These are phyloP conservation scores for Umbelopsis ramanniana DNA, from an alignment of 192 early-diverging fungal genomes.

Conservation along the genomic window DNA sequence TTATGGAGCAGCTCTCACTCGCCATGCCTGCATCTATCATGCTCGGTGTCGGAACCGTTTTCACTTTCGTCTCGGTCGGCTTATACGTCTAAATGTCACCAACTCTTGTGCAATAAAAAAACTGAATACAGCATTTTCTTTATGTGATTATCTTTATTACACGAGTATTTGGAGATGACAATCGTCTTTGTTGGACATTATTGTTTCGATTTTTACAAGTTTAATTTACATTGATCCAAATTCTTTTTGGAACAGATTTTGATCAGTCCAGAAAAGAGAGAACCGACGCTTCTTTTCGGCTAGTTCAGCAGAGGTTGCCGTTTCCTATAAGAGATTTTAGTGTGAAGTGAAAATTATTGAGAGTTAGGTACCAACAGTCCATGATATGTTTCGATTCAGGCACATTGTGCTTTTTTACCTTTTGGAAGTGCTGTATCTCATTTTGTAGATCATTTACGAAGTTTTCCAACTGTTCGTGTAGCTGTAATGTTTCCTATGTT, in stretches of 20 bases:
- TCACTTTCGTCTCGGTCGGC: constrained; percentile 45
- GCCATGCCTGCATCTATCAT: constrained; percentile 42
- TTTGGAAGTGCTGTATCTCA: constrained; percentile 1
- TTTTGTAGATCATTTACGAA: background rate
- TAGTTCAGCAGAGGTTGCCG: background rate
- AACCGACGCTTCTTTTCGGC: constrained; percentile 15
- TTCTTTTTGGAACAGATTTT: background rate
- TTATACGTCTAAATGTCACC: constrained; percentile 40
- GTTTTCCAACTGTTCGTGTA: background rate
- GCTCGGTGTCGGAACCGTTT: constrained; percentile 44
- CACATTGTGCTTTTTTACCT: background rate
- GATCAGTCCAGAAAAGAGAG: constrained; percentile 5
- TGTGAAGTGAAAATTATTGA: background rate
- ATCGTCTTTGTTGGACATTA: no score
- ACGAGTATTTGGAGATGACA: no score
- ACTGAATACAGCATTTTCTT: background rate
- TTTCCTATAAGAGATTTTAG: background rate
- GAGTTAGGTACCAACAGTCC: background rate
- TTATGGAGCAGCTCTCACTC: constrained; percentile 32
- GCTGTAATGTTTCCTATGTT: background rate
- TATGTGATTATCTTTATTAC: no score
- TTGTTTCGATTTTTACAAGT: no score
- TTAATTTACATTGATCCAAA: background rate
- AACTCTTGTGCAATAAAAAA: constrained; percentile 1
- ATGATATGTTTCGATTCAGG: background rate